A percentile compares a stretch with the other conserved stretches of the same genome.
Evolutionary conservation across 2,329 filamentous ascomycete genomes (phyloP).

Genomic region (Aspergillus amoenus): DNA sequence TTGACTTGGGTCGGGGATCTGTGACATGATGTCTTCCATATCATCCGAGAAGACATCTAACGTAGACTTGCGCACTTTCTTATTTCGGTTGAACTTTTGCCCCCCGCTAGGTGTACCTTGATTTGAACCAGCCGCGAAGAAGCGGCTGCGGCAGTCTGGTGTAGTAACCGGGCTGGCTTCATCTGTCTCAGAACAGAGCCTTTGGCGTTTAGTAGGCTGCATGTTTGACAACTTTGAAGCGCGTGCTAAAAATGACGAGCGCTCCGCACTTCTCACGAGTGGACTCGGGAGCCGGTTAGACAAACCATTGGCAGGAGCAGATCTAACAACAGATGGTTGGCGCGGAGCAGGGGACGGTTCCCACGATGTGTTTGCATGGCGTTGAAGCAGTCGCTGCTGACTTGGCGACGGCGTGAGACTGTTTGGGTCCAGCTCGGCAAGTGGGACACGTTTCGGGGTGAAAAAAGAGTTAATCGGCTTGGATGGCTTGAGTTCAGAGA

Average conservation of each 20-base stretch:
- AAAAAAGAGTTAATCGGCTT: conserved; percentile 66
- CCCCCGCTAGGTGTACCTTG: conserved; percentile 42
- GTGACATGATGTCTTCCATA: conserved; percentile 50
- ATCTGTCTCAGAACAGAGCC: conserved; percentile 51
- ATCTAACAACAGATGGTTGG: conserved; percentile 34
- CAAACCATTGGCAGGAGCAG: conserved; percentile 36
- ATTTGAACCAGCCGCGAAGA: conserved; percentile 41
- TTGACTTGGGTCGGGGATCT: conserved; percentile 38
- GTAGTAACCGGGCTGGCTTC: conserved; percentile 34
- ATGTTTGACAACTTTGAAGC: conserved; percentile 42
- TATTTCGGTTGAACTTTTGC: conserved; percentile 35
- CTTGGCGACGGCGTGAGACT: conserved; percentile 65
- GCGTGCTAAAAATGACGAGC: conserved; percentile 40
- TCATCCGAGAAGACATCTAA: conserved; percentile 56
- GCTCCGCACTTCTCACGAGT: conserved; percentile 41
- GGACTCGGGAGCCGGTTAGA: conserved; percentile 42
- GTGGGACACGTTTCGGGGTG: conserved; percentile 60
- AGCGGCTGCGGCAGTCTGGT: conserved; percentile 45
- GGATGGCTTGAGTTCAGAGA: conserved; percentile 57
- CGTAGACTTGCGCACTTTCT: conserved; percentile 43
- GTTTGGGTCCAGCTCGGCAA: conserved; percentile 68
- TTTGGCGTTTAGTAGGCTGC: conserved; percentile 51
- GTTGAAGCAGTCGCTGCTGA: conserved; percentile 57
- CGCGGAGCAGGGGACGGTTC: conserved; percentile 50
- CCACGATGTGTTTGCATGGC: conserved; percentile 57